Evolutionary conservation across 306 rosid species (phyloP).

Genomic region (Crataegus laevigata): DNA sequence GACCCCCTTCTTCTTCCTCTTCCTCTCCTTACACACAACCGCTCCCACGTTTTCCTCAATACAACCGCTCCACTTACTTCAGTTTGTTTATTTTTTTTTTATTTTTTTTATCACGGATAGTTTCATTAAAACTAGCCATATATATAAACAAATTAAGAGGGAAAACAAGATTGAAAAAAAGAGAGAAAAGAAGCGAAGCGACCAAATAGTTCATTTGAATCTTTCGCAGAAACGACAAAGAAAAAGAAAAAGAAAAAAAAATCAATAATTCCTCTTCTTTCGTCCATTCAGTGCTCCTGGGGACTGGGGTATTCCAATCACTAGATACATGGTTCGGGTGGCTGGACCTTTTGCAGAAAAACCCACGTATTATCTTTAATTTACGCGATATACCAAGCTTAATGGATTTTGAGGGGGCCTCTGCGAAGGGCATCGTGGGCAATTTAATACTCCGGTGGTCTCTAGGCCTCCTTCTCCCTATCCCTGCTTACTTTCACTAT

Average conservation of each 20-base stretch:
- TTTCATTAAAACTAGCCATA: too few relatives aligned
- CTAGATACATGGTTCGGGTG: constrained; percentile 80
- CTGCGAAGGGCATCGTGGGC: constrained; percentile 14
- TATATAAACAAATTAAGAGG: too few relatives aligned
- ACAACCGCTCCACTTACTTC: too few relatives aligned
- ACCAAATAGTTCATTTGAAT: background rate
- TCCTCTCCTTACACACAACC: too few relatives aligned
- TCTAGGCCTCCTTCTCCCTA: constrained; percentile 35
- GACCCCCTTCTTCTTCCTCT: too few relatives aligned
- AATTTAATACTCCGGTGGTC: constrained; percentile 34
- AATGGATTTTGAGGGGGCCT: constrained; percentile 58
- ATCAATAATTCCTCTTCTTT: background rate
- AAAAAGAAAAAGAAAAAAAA: too few relatives aligned
- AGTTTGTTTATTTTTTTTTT: too few relatives aligned
- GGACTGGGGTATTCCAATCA: constrained; percentile 37
- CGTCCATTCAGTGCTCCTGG: background rate
- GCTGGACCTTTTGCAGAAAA: constrained; percentile 24
- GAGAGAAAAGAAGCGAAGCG: background rate
- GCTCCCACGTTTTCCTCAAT: too few relatives aligned
- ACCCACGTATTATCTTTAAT: background rate
- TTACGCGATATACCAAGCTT: background rate
- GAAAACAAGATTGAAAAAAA: too few relatives aligned
- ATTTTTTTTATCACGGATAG: too few relatives aligned
- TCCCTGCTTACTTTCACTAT: constrained; percentile 36
- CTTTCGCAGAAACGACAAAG: background rate